phyloP scores from a whole-genome alignment of 140 eudicot genomes.

The Senecio squalidus region DNA sequence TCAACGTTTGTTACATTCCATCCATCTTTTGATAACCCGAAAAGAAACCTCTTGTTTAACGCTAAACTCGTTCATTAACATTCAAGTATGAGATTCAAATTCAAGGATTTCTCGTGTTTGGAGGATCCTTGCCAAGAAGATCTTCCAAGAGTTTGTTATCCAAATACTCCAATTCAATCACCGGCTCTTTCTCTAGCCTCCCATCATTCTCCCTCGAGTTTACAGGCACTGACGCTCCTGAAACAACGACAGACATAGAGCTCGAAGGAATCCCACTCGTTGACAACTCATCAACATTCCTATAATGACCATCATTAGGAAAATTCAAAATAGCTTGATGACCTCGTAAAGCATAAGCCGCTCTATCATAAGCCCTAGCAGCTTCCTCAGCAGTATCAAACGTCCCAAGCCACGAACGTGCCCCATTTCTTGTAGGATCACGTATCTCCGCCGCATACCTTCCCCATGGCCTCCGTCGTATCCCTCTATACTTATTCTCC shows the following conservation, averaged over 20 bases:
- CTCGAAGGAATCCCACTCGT: background rate
- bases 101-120: background rate
- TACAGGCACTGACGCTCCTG: background rate
- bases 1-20: too few species aligned
- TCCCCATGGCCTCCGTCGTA: slow-evolving; percentile 44
- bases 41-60: too few species aligned
- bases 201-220: slow-evolving; percentile 6
- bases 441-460: slow-evolving; percentile 83
- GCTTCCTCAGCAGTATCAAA: slow-evolving; percentile 78
- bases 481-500: slow-evolving; percentile 60
- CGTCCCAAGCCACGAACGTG: slow-evolving; percentile 76
- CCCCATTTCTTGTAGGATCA: slow-evolving; percentile 65
- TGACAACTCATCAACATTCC: slow-evolving; percentile 7
- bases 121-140: slow-evolving; percentile 39
- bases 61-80: background rate
- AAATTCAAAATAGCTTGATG: slow-evolving; percentile 82
- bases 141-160: slow-evolving; percentile 70
- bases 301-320: slow-evolving; percentile 71
- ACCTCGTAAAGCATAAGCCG: slow-evolving; percentile 73
- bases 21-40: too few species aligned
- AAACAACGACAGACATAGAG: background rate
- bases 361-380: slow-evolving; percentile 82
- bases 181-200: slow-evolving; percentile 24
- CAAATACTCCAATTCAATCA: slow-evolving; percentile 64
- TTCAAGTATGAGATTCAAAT: background rate